Evolutionary conservation across 169 alveolate genomes (phyloP).

Genomic region (Plasmodium reichenowi): DNA sequence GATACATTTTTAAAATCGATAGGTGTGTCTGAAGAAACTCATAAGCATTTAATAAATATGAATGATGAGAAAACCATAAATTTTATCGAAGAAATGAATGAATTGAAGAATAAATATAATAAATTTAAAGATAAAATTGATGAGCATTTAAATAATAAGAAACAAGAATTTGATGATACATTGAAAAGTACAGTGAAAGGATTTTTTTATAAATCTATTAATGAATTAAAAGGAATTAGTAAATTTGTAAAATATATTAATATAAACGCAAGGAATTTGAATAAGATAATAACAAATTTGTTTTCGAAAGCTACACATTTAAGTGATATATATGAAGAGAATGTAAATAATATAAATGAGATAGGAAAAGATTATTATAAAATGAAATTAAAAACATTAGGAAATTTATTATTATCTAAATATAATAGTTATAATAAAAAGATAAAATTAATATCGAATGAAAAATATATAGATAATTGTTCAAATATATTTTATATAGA

Average conservation of each 20-base stretch:
- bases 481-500: constrained; percentile 43
- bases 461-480: constrained; percentile 52
- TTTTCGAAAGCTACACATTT: constrained; percentile 51
- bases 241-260: constrained; percentile 47
- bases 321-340: constrained; percentile 60
- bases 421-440: constrained; percentile 33
- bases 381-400: constrained; percentile 31
- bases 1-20: constrained; percentile 17
- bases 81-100: constrained; percentile 49
- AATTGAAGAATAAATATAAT: constrained; percentile 25
- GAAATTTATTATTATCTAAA: constrained; percentile 7
- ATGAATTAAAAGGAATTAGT: constrained; percentile 51
- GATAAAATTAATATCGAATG: constrained; percentile 44
- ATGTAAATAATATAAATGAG: constrained; percentile 29
- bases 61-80: constrained; percentile 23
- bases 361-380: constrained; percentile 56
- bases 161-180: constrained; percentile 23
- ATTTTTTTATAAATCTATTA: constrained; percentile 19
- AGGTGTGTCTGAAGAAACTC: constrained; percentile 21
- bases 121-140: constrained; percentile 25
- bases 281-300: constrained; percentile 25
- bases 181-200: constrained; percentile 28
- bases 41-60: constrained; percentile 16
- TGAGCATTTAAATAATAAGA: constrained; percentile 33
- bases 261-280: constrained; percentile 32